Percentiles rank a stretch among this genome's conserved stretches.
Evolutionary conservation across 257 asterid species (phyloP).

Genomic region (Ocimum tenuiflorum): DNA sequence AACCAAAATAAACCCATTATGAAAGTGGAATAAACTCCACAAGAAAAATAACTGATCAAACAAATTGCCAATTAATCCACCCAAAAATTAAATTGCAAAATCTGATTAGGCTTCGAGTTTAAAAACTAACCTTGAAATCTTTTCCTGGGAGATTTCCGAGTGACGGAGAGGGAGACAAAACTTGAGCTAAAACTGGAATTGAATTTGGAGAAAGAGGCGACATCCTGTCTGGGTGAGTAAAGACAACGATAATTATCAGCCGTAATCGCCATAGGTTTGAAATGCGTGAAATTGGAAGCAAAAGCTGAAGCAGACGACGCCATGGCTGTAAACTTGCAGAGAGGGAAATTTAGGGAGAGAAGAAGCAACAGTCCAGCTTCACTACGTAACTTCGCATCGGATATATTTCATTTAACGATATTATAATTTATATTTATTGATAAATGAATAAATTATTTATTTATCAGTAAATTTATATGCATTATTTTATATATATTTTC

Average conservation of each 20-base stretch:
- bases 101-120: neutral
- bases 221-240: constrained; percentile 23
- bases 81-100: no score
- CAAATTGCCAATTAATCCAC: neutral
- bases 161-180: constrained; percentile 33
- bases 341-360: neutral
- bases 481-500: no score
- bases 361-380: no score
- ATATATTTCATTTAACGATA: no score
- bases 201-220: constrained; percentile 30
- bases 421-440: no score
- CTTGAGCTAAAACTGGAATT: constrained; percentile 31
- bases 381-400: no score
- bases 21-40: no score
- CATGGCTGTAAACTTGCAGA: constrained; percentile 24
- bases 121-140: constrained; percentile 36
- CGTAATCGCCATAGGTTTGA: constrained; percentile 30
- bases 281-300: constrained; percentile 14
- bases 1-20: neutral
- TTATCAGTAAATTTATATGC: no score
- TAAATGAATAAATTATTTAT: no score
- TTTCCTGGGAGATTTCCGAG: constrained; percentile 30
- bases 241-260: constrained; percentile 7
- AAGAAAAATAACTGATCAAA: no score
- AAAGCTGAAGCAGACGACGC: constrained; percentile 29